Percentiles rank a stretch among this genome's conserved stretches.
Evolutionary conservation across 192 early-diverging fungal species (phyloP).

Genomic region (Coemansia sp.): DNA sequence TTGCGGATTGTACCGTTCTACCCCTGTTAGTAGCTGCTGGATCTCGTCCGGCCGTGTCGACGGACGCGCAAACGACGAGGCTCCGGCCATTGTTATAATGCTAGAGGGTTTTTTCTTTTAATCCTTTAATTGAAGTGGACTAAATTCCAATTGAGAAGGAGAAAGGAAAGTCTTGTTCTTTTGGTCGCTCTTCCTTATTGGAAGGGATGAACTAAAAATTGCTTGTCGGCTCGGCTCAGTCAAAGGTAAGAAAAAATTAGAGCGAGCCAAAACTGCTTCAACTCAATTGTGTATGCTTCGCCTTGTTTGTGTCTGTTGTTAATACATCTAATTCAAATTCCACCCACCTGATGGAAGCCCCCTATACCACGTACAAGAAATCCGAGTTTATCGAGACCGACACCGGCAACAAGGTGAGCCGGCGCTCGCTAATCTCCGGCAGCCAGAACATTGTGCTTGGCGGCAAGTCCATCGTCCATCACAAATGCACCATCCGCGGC

Average conservation of each 20-base stretch:
- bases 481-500: slow-evolving; percentile 85
- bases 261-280: too few species aligned
- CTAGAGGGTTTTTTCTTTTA: neutral
- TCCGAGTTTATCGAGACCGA: slow-evolving; percentile 97
- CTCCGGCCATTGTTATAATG: slow-evolving; percentile 8
- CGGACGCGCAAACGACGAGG: slow-evolving; percentile 37
- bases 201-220: too few species aligned
- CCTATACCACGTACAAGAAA: slow-evolving; percentile 66
- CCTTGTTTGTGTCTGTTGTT: neutral
- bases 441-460: slow-evolving; percentile 95
- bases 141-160: neutral
- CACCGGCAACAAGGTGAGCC: slow-evolving; percentile 93
- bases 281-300: slow-evolving; percentile 7
- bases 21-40: slow-evolving; percentile 68
- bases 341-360: slow-evolving; percentile 1
- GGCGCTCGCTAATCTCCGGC: slow-evolving; percentile 89
- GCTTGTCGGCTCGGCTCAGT: slow-evolving; percentile 1
- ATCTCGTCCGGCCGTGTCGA: slow-evolving; percentile 66
- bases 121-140: neutral
- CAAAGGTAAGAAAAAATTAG: too few species aligned
- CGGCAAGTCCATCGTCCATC: slow-evolving; percentile 95
- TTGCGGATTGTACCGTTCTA: slow-evolving; percentile 89
- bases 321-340: neutral
- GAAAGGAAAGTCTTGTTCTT: too few species aligned
- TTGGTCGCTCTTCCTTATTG: too few species aligned